Base-by-base conservation (phyloP, 2,329 filamentous ascomycete genomes). In the Botrytis squamosa region DNA sequence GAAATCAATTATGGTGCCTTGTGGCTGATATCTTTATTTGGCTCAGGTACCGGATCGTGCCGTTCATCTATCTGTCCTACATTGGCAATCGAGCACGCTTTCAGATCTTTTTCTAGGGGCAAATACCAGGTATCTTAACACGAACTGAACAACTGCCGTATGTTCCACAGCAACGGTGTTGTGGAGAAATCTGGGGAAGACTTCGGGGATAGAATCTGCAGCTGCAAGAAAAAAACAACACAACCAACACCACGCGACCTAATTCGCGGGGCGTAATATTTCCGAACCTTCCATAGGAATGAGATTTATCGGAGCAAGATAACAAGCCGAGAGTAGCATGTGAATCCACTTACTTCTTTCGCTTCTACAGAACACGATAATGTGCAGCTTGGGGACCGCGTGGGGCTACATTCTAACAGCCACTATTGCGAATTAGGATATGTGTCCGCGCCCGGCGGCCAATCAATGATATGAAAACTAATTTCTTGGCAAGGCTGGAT, bases 111-210 rank as follows among this genome's bases (percentile, higher is more conserved):
- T 22, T 40, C n/a, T 33, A n/a, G 49, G 22, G 18, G 20, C 25
- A 42, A 68, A 57, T 1, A 42, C 65, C 1, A 67, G 25, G 16
- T 9, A 38, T 29, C 18, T 29, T 40, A 14, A 49, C 14, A 66
- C 3, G 10, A 49, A 66, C 63, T 36, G 29, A 49, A 49, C 42
- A 14, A 68, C 66, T 40, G 49, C 36, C 25, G 49, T 57, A 16
- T 29, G 16, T 29, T n/a, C 10, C 55, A n/a, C 49, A 68, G 25
- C 25, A 42, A 68, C 18, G 14, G 25, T 4, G 9, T 57, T 57
- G 49, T 57, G 66, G 49, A 42, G 66, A 57, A 68, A 68, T 57
- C 66, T 5, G 66, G 66, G 66, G 66, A 67, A 67, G 44, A 67
- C 33, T 40, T 52, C 64, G 33, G 65, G 16, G 18, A 25, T 20